These are phyloP conservation scores for Nothopassalora personata DNA, from an alignment of 2,329 filamentous ascomycete species.

Conservation along the genomic window DNA sequence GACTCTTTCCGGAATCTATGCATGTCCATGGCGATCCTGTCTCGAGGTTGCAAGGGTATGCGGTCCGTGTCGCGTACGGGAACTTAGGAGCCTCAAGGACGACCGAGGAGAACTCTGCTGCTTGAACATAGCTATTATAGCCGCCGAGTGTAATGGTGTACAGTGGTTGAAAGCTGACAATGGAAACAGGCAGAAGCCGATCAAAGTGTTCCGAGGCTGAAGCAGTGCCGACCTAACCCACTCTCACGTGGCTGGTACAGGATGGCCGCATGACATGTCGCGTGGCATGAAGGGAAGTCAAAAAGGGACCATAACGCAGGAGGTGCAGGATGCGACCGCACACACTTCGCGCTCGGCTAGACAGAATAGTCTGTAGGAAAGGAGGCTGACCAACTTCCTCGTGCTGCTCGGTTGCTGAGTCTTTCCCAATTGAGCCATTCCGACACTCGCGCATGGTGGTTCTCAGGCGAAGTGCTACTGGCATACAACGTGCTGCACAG, in stretches of 20 bases:
- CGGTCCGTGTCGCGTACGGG: not conserved
- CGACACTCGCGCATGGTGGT: no score
- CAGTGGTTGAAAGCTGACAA: no score
- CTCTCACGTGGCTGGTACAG: not conserved
- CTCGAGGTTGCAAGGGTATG: not conserved
- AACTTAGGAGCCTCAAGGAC: no score
- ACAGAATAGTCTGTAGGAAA: no score
- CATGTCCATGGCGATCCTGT: not conserved
- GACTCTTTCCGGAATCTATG: not conserved
- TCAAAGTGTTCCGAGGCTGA: not conserved
- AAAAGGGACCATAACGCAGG: not conserved
- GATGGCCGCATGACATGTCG: not conserved
- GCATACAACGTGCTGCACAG: no score
- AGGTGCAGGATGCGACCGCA: not conserved
- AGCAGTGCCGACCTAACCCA: not conserved
- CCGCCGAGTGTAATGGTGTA: no score
- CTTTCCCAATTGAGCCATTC: no score
- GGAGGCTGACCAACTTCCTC: no score
- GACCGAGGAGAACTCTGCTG: no score
- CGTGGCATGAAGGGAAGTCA: not conserved
- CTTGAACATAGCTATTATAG: no score
- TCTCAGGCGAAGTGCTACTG: no score
- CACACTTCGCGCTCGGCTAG: not conserved
- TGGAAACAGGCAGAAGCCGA: no score
- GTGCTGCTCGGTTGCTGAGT: conserved; percentile 70